These are phyloP conservation scores for Candida wancherniae DNA, from an alignment of 805 yeast genomes.

Conservation along the genomic window DNA sequence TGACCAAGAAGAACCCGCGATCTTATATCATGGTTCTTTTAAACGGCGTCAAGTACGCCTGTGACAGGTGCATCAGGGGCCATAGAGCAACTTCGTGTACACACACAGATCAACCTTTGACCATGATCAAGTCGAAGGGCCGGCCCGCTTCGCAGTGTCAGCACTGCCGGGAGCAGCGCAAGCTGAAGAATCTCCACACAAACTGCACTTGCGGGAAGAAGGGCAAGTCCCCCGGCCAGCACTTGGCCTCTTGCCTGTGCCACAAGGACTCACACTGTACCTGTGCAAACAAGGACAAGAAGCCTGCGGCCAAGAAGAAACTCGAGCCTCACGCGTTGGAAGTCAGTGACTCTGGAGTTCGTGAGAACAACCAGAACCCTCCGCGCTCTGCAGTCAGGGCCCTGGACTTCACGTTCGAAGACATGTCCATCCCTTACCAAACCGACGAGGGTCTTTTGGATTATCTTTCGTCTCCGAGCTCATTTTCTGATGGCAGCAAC, in stretches of 20 bases:
- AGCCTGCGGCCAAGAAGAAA: constrained; percentile 12
- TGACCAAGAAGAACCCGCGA: not conserved
- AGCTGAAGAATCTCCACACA: constrained; percentile 59
- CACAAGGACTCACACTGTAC: constrained; percentile 39
- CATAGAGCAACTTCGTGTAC: constrained; percentile 93
- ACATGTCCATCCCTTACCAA: constrained; percentile 28
- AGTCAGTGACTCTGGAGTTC: constrained; percentile 6
- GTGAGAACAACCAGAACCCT: constrained; percentile 1
- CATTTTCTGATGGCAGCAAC: not conserved
- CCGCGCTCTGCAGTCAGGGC: not conserved
- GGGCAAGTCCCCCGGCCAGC: constrained; percentile 36
- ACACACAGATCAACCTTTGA: constrained; percentile 85
- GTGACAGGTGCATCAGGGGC: constrained; percentile 94
- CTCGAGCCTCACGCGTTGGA: constrained; percentile 5
- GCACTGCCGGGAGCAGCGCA: constrained; percentile 76
- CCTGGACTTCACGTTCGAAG: constrained; percentile 25
- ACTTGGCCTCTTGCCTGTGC: constrained; percentile 36
- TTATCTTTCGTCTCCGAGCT: constrained; percentile 21
- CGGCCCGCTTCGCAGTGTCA: constrained; percentile 90
- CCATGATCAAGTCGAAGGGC: constrained; percentile 94
- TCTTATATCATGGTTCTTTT: constrained; percentile 65
- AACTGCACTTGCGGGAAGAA: constrained; percentile 66
- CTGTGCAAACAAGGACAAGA: constrained; percentile 27
- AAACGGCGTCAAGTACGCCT: constrained; percentile 92
- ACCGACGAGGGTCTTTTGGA: constrained; percentile 38